phyloP scores from a whole-genome alignment of 1,284 basidiomycete species.

The Leucoagaricus sp. region DNA sequence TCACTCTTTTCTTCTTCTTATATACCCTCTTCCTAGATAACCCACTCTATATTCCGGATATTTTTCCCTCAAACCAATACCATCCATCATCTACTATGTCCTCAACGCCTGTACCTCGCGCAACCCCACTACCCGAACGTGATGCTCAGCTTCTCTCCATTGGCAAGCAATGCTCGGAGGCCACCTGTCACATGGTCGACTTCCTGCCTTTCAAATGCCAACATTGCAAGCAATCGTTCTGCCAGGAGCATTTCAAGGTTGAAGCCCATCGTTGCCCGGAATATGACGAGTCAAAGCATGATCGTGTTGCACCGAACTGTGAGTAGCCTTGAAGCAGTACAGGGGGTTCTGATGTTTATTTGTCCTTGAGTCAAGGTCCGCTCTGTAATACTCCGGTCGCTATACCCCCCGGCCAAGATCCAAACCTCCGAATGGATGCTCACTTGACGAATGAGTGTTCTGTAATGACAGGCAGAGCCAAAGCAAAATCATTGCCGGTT shows the following conservation, averaged over 20 bases:
- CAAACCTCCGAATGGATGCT: slow-evolving; percentile 73
- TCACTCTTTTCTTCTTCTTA: slow-evolving; percentile 16
- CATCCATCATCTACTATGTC: slow-evolving; percentile 19
- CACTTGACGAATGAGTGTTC: slow-evolving; percentile 68
- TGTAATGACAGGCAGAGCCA: slow-evolving; percentile 59
- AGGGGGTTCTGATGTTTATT: not conserved
- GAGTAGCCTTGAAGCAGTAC: slow-evolving; percentile 25
- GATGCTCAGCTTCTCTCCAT: slow-evolving; percentile 60
- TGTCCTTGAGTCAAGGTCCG: slow-evolving; percentile 50
- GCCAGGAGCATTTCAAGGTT: slow-evolving; percentile 74
- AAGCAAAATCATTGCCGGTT: slow-evolving; percentile 52
- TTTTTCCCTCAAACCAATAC: not conserved
- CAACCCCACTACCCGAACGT: slow-evolving; percentile 38
- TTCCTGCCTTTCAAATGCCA: slow-evolving; percentile 84
- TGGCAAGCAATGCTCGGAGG: slow-evolving; percentile 70
- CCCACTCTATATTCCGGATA: slow-evolving; percentile 6
- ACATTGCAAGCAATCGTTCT: slow-evolving; percentile 67
- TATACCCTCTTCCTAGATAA: not conserved
- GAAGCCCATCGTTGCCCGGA: slow-evolving; percentile 63
- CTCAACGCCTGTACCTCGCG: slow-evolving; percentile 18
- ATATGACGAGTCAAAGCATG: slow-evolving; percentile 68
- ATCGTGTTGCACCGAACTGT: slow-evolving; percentile 77
- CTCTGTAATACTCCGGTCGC: slow-evolving; percentile 72
- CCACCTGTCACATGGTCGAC: slow-evolving; percentile 68
- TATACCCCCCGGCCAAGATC: slow-evolving; percentile 71